These are phyloP conservation scores for Papiliotrema fonsecae DNA, from an alignment of 1,284 basidiomycete species.

Conservation along the genomic window DNA sequence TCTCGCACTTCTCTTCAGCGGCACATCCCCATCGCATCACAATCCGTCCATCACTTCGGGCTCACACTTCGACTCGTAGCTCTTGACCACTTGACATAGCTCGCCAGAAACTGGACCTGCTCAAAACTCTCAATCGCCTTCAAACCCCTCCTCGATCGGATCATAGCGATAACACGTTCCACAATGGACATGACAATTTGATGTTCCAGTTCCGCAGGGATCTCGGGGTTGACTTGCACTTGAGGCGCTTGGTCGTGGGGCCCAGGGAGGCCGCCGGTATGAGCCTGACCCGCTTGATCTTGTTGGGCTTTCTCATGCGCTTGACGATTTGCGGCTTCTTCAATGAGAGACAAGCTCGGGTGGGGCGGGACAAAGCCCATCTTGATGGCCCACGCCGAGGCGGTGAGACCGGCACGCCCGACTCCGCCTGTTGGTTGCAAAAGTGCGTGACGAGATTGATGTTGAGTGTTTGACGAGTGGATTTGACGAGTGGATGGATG, in stretches of 20 bases:
- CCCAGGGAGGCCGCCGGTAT: not conserved
- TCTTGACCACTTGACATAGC: slow-evolving; percentile 68
- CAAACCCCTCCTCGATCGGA: slow-evolving; percentile 67
- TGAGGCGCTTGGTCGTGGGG: not conserved
- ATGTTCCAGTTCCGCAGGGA: slow-evolving; percentile 46
- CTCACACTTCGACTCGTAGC: not conserved
- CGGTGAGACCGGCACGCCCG: slow-evolving; percentile 86
- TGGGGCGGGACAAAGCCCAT: slow-evolving; percentile 63
- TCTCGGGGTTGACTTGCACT: not conserved
- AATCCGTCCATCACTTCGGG: too few relatives aligned
- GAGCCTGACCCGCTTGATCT: slow-evolving; percentile 9
- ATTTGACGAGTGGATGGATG: too few relatives aligned
- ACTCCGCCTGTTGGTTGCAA: slow-evolving; percentile 57
- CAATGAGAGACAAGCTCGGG: slow-evolving; percentile 31
- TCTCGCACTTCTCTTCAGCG: too few relatives aligned
- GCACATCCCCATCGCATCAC: too few relatives aligned
- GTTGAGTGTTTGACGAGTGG: too few relatives aligned
- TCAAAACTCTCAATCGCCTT: slow-evolving; percentile 89
- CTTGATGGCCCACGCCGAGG: slow-evolving; percentile 88
- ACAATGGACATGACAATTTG: slow-evolving; percentile 59
- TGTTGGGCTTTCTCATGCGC: too few relatives aligned
- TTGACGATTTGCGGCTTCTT: slow-evolving; percentile 16
- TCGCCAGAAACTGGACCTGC: slow-evolving; percentile 77
- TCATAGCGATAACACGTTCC: slow-evolving; percentile 66
- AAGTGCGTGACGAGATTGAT: not conserved